These are phyloP conservation scores for Cardamine occulta DNA, from an alignment of 345 rosid species.

Conservation along the genomic window DNA sequence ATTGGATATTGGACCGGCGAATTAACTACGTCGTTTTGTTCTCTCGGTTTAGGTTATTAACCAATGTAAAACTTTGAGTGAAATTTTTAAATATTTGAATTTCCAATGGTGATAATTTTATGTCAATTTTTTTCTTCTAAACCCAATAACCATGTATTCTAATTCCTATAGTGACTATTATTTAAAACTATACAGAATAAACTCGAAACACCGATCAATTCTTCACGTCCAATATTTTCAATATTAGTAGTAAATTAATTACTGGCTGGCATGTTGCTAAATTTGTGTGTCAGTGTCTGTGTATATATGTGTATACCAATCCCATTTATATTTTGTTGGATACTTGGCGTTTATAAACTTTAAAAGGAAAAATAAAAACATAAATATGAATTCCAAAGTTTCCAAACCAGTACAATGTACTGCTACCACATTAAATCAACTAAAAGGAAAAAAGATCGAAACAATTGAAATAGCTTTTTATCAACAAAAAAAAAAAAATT, in stretches of 20 bases:
- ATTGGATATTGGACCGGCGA: conserved; percentile 21
- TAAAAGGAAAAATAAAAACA: background rate
- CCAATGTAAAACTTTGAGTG: conserved; percentile 30
- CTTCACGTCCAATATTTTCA: background rate
- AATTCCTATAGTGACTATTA: background rate
- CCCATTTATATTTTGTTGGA: background rate
- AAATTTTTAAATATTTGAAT: background rate
- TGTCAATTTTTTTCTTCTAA: background rate
- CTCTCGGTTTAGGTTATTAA: conserved; percentile 26
- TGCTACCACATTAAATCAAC: conserved; percentile 9
- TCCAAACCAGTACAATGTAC: background rate
- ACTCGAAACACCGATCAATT: background rate
- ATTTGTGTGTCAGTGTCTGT: background rate
- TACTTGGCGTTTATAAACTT: background rate
- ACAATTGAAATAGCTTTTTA: background rate
- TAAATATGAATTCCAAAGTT: background rate
- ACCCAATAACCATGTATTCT: background rate
- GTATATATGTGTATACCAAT: background rate
- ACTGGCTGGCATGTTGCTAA: background rate
- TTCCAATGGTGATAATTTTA: background rate
- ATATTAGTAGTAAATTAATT: background rate
- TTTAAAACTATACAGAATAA: background rate
- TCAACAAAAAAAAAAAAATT: background rate
- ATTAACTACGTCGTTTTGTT: conserved; percentile 25
- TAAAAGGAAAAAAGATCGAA: background rate